Percentiles rank a stretch among this genome's conserved stretches.
These are phyloP conservation scores for Hirsutella minnesotensis DNA, from an alignment of 2,329 filamentous ascomycete genomes.

Conservation along the genomic window DNA sequence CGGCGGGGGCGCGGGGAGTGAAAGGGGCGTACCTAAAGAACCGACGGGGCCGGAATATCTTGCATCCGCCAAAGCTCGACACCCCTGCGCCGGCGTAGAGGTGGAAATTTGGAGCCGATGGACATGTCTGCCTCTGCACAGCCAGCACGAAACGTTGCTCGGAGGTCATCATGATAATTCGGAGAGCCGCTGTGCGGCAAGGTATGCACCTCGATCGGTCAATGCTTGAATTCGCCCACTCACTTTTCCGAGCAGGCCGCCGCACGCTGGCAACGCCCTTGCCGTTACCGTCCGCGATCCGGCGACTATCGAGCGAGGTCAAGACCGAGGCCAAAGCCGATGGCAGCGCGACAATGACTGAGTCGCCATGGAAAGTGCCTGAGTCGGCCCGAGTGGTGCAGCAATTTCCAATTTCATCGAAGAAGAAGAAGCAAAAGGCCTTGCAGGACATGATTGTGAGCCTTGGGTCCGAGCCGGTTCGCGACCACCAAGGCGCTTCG, in stretches of 20 bases:
- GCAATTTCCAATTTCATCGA: constrained; percentile 12
- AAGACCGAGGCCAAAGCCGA: constrained; percentile 6
- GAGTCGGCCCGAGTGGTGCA: constrained; percentile 9
- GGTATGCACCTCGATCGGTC: constrained; percentile 23
- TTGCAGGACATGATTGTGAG: constrained; percentile 20
- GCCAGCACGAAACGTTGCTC: constrained; percentile 7
- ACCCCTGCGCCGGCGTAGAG: not conserved
- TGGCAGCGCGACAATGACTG: not conserved
- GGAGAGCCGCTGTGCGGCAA: constrained; percentile 41
- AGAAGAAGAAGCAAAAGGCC: constrained; percentile 22
- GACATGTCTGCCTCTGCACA: constrained; percentile 6
- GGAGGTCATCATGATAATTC: constrained; percentile 38
- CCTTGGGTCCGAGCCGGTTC: constrained; percentile 21
- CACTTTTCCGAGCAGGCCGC: constrained; percentile 29
- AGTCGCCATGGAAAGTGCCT: constrained; percentile 11
- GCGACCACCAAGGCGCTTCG: constrained; percentile 18
- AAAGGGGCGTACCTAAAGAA: no score
- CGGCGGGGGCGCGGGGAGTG: no score
- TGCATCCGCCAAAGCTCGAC: not conserved
- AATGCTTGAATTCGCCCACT: constrained; percentile 3
- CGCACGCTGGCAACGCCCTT: constrained; percentile 35
- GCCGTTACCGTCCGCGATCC: constrained; percentile 18
- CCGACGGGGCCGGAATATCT: not conserved
- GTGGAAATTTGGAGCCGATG: not conserved
- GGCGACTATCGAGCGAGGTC: constrained; percentile 20